Conservation (phyloP, 345 rosid species). For the Gynandropsis gynandra region DNA sequence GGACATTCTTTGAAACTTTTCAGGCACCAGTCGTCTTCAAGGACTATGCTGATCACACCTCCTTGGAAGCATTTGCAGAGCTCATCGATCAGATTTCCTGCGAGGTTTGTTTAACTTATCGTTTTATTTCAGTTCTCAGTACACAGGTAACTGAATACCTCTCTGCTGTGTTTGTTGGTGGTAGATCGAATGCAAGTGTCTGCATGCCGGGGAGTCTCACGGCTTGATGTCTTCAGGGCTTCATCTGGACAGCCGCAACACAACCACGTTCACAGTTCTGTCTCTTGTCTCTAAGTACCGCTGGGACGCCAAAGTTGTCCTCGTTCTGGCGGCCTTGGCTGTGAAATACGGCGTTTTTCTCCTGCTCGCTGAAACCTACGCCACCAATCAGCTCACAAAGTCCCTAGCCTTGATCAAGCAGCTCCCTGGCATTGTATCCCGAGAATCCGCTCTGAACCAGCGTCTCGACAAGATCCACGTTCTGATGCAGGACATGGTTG, state of each 20-base stretch:
- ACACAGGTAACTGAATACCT: conserved; percentile 6
- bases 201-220: conserved; percentile 54
- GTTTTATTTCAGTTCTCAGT: not conserved
- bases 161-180: not conserved
- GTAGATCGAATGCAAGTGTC: conserved; percentile 59
- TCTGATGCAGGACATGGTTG: conserved; percentile 58
- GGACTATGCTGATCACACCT: conserved; percentile 39
- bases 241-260: conserved; percentile 28
- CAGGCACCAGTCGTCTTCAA: conserved; percentile 27
- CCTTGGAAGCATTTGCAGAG: conserved; percentile 40
- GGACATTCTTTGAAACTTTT: not conserved
- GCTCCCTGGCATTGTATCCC: conserved; percentile 50
- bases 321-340: conserved; percentile 71
- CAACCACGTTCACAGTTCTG: conserved; percentile 48
- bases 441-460: conserved; percentile 36
- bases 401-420: conserved; percentile 73
- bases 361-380: conserved; percentile 60
- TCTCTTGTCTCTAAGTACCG: conserved; percentile 41
- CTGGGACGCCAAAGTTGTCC: conserved; percentile 80
- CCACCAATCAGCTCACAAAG: conserved; percentile 67
- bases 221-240: conserved; percentile 23
- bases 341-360: conserved; percentile 77
- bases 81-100: conserved; percentile 58
- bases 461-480: conserved; percentile 43
- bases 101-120: conserved; percentile 35